These are phyloP conservation scores for Seiridium unicorne DNA, from an alignment of 2,329 filamentous ascomycete species.

Conservation along the genomic window DNA sequence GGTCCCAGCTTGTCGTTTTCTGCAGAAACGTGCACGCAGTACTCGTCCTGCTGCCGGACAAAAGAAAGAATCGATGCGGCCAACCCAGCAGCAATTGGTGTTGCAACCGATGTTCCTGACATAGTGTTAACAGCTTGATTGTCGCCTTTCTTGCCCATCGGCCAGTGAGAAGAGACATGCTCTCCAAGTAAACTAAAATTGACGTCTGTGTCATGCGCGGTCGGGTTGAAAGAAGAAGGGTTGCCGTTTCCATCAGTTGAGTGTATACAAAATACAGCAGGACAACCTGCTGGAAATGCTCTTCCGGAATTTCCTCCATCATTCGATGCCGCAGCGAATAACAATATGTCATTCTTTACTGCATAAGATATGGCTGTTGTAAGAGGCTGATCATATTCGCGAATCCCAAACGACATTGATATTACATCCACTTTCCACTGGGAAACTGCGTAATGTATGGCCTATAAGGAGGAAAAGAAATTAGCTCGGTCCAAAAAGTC, in stretches of 20 bases:
- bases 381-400: background rate
- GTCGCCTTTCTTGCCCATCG: slow-evolving; percentile 1
- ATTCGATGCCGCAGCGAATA: background rate
- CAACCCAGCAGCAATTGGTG: slow-evolving; percentile 20
- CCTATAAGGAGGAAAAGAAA: background rate
- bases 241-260: background rate
- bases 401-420: background rate
- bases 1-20: slow-evolving; percentile 7
- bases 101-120: slow-evolving; percentile 22
- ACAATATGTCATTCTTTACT: background rate
- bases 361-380: background rate
- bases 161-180: slow-evolving; percentile 19
- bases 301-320: background rate
- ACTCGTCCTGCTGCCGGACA: slow-evolving; percentile 11
- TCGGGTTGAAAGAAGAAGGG: slow-evolving; percentile 14
- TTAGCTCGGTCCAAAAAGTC: background rate
- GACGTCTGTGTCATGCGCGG: slow-evolving; percentile 7
- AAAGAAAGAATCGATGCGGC: slow-evolving; percentile 18
- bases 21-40: background rate
- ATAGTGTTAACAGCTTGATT: slow-evolving; percentile 2
- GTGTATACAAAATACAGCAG: background rate
- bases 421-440: background rate
- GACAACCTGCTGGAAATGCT: background rate
- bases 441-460: background rate
- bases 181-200: slow-evolving; percentile 23